Evolutionary conservation across 805 yeast species (phyloP).

Genomic region (Candida manassasensis): DNA sequence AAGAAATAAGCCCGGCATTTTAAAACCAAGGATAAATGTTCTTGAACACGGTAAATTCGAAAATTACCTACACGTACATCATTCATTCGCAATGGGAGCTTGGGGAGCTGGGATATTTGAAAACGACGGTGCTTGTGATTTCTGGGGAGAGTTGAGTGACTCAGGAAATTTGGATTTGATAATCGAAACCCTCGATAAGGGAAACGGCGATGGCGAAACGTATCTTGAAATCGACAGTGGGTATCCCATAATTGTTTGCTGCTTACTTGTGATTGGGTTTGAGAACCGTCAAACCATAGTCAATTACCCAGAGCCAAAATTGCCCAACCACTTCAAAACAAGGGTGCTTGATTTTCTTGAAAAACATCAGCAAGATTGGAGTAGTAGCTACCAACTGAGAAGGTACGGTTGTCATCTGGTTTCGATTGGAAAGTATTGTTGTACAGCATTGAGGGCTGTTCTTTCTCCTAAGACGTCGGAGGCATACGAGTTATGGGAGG

Average conservation of each 20-base stretch:
- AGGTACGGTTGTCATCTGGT: not conserved
- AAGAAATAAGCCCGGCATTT: no score
- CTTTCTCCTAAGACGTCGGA: not conserved
- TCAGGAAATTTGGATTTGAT: not conserved
- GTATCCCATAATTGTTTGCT: not conserved
- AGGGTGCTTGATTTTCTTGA: not conserved
- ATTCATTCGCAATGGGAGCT: not conserved
- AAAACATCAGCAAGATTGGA: not conserved
- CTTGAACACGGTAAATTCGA: no score
- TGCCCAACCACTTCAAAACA: not conserved
- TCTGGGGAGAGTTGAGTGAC: not conserved
- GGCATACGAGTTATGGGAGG: not conserved
- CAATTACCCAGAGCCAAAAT: not conserved
- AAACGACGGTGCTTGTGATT: not conserved
- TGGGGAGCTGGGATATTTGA: not conserved
- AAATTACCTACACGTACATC: no score
- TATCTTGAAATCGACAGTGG: not conserved
- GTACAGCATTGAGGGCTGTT: not conserved
- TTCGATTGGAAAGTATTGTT: not conserved
- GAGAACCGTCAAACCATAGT: not conserved
- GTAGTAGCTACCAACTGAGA: not conserved
- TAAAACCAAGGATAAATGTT: no score
- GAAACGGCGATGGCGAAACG: not conserved
- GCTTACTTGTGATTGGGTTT: not conserved
- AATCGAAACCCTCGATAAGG: not conserved